Evolutionary conservation across 331 rosid genomes (phyloP), one percentile per base, ranked within the genome.

Genomic region (Cydonia oblonga): DNA sequence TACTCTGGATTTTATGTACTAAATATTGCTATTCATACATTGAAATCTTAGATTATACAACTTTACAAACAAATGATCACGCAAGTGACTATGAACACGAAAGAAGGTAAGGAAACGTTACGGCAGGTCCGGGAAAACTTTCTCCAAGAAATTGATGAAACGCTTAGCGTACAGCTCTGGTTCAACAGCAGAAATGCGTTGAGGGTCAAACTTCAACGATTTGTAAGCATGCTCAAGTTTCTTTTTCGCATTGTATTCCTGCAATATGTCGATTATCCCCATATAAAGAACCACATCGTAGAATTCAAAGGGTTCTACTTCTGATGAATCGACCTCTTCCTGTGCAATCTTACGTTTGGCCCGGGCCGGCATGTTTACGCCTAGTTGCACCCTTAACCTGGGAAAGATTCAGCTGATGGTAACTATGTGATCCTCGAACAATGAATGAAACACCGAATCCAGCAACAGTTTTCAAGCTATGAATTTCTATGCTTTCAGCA

Each of bases 331-430:
- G 35, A 62, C 78, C 66, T 70, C 75, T 3, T 68, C 86, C 29
- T 75, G 78, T 3, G 1, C 9, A 68, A 83, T 60, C 79, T 83
- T 89, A 35, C 54, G 70, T 25, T 70, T 71, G 2, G 97, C 96
- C 72, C 72, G 89, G 7, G 97, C 97, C 6, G 97, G 97, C 97
- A 92, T 92, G 85, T 92, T 86, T 51, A 89, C 97, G 51, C 97
- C 97, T 71, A 92, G 53, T 79, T 92, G 97, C 79, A 92, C 97
- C 29, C 90, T 80, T 75, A 92, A 82, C 82, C 97, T 92, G 86
- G 52, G 46, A 11, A 72, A 30, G 5, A 56, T 1, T 56, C 16
- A 22, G 4, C 2, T 46, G n/a, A 33, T 51, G 1, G 35, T 71
- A 29, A 64, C 10, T 7, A 30, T 70, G 74, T 24, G 19, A 32